Conservation (phyloP, 2,329 filamentous ascomycete genomes). For the Neurospora sp. region DNA sequence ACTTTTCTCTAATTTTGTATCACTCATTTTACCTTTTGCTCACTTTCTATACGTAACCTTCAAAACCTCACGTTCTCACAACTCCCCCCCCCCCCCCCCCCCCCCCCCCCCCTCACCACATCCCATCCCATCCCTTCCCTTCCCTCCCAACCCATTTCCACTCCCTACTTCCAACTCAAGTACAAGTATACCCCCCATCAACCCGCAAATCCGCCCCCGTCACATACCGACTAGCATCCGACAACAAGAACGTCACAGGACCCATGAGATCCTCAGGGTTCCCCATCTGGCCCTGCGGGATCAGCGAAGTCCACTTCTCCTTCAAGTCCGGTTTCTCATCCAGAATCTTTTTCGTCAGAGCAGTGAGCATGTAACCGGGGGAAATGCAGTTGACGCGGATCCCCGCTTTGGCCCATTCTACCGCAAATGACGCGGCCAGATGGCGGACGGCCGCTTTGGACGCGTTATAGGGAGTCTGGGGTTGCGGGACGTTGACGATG, state of each 20-base stretch:
- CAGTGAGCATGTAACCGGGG: constrained; percentile 93
- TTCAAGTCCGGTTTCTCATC: constrained; percentile 87
- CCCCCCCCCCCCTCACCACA: no score
- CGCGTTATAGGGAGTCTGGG: constrained; percentile 87
- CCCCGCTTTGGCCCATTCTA: constrained; percentile 82
- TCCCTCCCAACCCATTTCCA: background rate
- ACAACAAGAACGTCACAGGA: constrained; percentile 76
- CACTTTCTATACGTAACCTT: no score
- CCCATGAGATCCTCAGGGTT: constrained; percentile 88
- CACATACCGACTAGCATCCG: constrained; percentile 67
- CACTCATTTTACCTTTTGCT: no score
- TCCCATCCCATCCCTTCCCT: background rate
- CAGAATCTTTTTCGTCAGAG: constrained; percentile 89
- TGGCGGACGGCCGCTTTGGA: constrained; percentile 89
- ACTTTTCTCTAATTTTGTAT: no score
- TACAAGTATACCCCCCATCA: constrained; percentile 83
- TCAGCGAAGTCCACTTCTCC: constrained; percentile 82
- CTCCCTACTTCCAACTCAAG: constrained; percentile 29
- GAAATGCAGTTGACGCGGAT: constrained; percentile 95
- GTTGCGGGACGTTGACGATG: constrained; percentile 93
- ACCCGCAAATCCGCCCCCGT: constrained; percentile 68
- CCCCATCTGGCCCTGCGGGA: constrained; percentile 91
- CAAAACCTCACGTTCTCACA: no score
- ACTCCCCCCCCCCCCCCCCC: no score
- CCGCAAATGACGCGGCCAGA: constrained; percentile 75